A percentile compares a stretch with the other conserved stretches of the same genome.
Conservation (phyloP, 208 protist species). For the Wallacemonas sp. region DNA sequence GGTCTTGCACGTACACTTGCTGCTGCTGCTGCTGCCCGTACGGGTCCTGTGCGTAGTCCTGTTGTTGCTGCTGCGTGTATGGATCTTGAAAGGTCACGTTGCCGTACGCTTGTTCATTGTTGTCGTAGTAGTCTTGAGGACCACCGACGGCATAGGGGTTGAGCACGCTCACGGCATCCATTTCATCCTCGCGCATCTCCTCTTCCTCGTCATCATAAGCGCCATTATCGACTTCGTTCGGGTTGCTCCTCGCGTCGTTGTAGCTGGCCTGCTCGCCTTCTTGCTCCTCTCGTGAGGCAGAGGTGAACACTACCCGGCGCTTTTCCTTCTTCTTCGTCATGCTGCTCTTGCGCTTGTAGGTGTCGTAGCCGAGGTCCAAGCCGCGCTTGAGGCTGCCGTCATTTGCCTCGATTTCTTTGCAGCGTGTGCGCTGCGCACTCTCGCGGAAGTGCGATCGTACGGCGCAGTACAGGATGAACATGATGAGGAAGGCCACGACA, state of each 20-base stretch:
- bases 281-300: constrained; percentile 4
- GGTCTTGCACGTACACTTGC: neutral
- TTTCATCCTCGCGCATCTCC: neutral
- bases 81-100: constrained; percentile 4
- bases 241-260: neutral
- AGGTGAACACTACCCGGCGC: neutral
- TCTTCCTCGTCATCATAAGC: constrained; percentile 16
- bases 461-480: constrained; percentile 28
- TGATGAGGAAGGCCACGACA: constrained; percentile 24
- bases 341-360: neutral
- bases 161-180: neutral
- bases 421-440: constrained; percentile 28
- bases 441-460: constrained; percentile 46
- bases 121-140: neutral
- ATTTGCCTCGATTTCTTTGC: constrained; percentile 35
- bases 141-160: neutral
- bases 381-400: constrained; percentile 6
- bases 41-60: neutral
- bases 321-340: constrained; percentile 3
- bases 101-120: neutral
- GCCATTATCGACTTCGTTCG: neutral
- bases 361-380: constrained; percentile 12
- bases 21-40: neutral
- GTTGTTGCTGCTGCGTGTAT: neutral
- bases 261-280: neutral